Evolutionary conservation across 176 grass and related monocot genomes (phyloP), one percentile per base, ranked within the genome.

Genomic region (Aegilops tauschii): DNA sequence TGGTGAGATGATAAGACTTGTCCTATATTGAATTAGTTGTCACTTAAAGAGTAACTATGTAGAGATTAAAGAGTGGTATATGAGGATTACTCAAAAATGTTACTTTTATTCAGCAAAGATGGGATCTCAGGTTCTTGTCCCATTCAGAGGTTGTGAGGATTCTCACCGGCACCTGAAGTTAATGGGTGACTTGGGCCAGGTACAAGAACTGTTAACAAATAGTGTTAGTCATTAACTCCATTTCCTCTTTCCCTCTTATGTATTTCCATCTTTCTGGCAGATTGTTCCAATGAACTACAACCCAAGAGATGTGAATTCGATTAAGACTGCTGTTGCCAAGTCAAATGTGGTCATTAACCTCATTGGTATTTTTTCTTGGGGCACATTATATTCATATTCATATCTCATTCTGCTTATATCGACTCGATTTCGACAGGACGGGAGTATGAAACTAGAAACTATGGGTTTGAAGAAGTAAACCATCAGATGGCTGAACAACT

Each of bases 331-430:
- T 12, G 94, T 99, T 89, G 94, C 97, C 25, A 99, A 93, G 85
- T 90, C 97, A 83, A 99, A 99, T 89, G 97, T 99, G 54, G 90
- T 99, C 72, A 49, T 99, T 77, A 99, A 99, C 90, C 92, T 99
- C 30, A 91, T 98, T 81, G 94, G 97, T 96, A 40, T 76, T 88
- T 87, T 85, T 73, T 88, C 61, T 80, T 75, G 39, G 25, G 31
- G 13, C 13, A 21, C 23, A 69, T 72, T 56, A 8, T n/a, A 32
- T 70, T 81, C 9, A 27, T 42, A 59, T 59, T 63, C 20, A 50
- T 63, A 81, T 77, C 50, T 27, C 25, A 5, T 13, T 69, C 54
- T 85, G 86, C 62, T 14, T 64, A 54, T 71, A 72, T 29, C 27
- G 27, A 28, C 52, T 81, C 6, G 9, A 35, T 89, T 61, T 90